Percentiles rank a stretch among this genome's conserved stretches.
phyloP scores from a whole-genome alignment of 495 filamentous ascomycete species.

The Platismatia glauca region DNA sequence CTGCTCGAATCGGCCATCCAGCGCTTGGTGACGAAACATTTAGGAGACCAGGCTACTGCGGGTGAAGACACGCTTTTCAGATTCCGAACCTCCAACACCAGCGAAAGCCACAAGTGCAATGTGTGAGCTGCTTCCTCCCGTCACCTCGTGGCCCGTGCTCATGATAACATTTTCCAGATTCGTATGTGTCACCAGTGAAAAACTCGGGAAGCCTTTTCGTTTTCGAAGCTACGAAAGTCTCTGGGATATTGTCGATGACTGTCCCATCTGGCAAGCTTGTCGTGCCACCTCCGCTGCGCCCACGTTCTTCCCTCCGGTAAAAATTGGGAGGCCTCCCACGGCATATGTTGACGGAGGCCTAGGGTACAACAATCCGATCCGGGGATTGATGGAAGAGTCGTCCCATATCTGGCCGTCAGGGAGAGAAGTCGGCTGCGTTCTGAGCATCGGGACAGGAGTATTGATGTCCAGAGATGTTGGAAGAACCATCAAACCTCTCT shows the following conservation, averaged over 20 bases:
- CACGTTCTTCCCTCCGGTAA: slow-evolving; percentile 34
- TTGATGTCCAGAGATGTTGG: neutral
- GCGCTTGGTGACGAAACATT: neutral
- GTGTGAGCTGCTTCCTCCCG: neutral
- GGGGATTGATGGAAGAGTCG: neutral
- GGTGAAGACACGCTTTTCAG: neutral
- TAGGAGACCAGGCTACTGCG: neutral
- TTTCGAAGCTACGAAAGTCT: slow-evolving; percentile 23
- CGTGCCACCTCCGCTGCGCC: slow-evolving; percentile 41
- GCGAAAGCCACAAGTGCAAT: neutral
- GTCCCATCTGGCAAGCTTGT: slow-evolving; percentile 34
- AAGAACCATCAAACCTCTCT: slow-evolving; percentile 25
- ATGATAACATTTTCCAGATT: slow-evolving; percentile 8
- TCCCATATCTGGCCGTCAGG: neutral
- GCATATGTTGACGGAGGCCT: slow-evolving; percentile 1
- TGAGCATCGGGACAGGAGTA: slow-evolving; percentile 5
- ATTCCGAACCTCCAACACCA: neutral
- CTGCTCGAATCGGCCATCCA: slow-evolving; percentile 5
- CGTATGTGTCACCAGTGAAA: neutral
- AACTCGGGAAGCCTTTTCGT: neutral
- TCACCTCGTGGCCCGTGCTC: too few species aligned
- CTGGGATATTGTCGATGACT: slow-evolving; percentile 19
- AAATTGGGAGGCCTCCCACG: slow-evolving; percentile 8
- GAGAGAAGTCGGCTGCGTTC: neutral
- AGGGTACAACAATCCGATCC: slow-evolving; percentile 11